Base-by-base conservation (phyloP, 2,329 filamentous ascomycete genomes). In the Calonectria naviculata region DNA sequence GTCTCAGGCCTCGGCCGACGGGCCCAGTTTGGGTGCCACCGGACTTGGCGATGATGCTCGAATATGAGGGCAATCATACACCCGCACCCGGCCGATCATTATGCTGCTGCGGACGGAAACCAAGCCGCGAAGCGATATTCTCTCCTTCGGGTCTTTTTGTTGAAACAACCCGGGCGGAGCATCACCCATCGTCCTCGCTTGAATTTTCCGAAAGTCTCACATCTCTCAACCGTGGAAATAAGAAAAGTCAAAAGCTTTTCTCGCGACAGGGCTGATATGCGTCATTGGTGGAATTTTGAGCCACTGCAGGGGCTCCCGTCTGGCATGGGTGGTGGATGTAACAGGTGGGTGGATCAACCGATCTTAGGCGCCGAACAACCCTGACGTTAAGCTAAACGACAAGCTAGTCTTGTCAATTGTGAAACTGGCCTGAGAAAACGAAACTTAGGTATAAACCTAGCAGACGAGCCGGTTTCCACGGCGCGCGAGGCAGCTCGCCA, bases 251-350 rank as follows among this genome's bases (percentile, higher is more conserved):
- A 58, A 56, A 38, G 5, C 52, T 24, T 36, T 17, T 24, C 47
- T 49, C 26, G 58, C 41, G 49, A 62, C 41, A 52, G 24, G 36
- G 36, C 42, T 46, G 31, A 12, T n/a, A 6, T 31, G 67, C 69
- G 19, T 52, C 67, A 78, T 78, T 78, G 76, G 76, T 78, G 76
- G 76, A 70, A 78, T 62, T 72, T 42, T n/a, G 38, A 70, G n/a
- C 10, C 36, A 49, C 10, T 47, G 52, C 73, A 76, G 65, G 76
- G 74, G 63, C 74, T 60, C 26, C 68, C 47, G 17, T 49, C 49
- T 38, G 42, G 29, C 62, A 49, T 31, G 70, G 63, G 29, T 60
- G 19, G 36, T 29, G 60, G 44, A 58, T 77, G 76, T 78, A 72
- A 75, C 76, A 78, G 76, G 76, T 78, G 72, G 63, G 74, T 75